Evolutionary conservation across 352 stramenopile species (phyloP), one percentile per base, ranked within the genome.

Genomic region (Salisapilia sapeloensis): DNA sequence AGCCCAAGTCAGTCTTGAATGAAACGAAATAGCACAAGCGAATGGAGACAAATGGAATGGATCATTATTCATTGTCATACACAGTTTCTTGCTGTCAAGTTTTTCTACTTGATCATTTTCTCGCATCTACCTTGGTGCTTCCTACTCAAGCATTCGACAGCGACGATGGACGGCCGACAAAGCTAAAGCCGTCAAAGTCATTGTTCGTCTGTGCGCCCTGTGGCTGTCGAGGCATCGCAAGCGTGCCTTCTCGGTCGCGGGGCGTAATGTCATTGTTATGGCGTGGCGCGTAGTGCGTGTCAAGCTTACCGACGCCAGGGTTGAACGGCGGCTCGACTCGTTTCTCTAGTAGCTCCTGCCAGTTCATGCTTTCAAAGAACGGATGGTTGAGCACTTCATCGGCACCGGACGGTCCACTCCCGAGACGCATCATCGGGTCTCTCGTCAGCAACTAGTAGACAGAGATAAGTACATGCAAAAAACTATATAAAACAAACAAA

Each of bases 341-440:
- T 46, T 83, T 82, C 40, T 80, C 64, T 6, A 91, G 50, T 40
- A 93, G 48, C 30, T 89, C 74, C 5, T 67, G 80, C 84, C 83
- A 95, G 50, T 85, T 70, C 46, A 96, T 94, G 25, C 40, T 60
- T 38, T 92, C 65, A 31, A 96, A 96, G 57, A 95, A 96, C 20
- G 80, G 78, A 42, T 96, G 81, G 12, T 58, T 81, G 47, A 94
- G 60, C 35, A 96, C 71, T 42, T 90, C 72, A 38, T 95, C 83
- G 2, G 82, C 78, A 33, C 90, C 85, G 6, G 56, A 53, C 0
- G 78, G 67, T 6, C 92, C 93, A 48, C 76, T 96, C 19, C 96
- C 96, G 11, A 99, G 72, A 35, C 96, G 75, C 53, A 86, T 64
- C 22, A 69, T 87, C 14, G 95, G 94, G 50, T 99, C 92, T 23